Base-by-base conservation (phyloP, 2,329 filamentous ascomycete genomes). In the Passalora sequoiae region DNA sequence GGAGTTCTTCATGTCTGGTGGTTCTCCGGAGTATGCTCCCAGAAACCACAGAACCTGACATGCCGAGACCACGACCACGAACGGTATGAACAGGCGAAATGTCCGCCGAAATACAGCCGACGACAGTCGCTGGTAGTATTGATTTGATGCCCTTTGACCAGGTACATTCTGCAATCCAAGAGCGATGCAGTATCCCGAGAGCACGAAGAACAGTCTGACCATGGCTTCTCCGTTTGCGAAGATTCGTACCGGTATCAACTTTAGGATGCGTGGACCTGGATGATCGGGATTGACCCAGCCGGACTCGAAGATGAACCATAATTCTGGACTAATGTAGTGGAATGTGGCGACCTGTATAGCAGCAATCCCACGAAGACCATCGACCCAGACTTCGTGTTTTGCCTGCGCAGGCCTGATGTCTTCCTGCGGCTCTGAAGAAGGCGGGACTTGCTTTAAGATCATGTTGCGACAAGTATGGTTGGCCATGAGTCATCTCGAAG, bases 171-270 rank as follows among this genome's bases (percentile, higher is more conserved):
- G 10, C 12, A 44, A 19, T 4, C 31, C 25, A n/a, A 44, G 31
- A n/a, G 72, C 73, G 10, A 82, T 66, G 2, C 76, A 78, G 60
- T 79, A 81, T 15, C 78, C 78, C 0, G 76, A 78, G 30, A 80
- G 74, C 54, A 81, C 71, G 57, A 80, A 81, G 66, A 81, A 82
- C 52, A 80, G 63, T 58, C 72, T 75, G 30, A 80, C 77, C 57
- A 76, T 76, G 0, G 75, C 71, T 10, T 30, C 29, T 6, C 49
- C 49, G 40, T 74, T 71, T 55, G 73, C 78, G 48, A 74, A 67
- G 3, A 80, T 62, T 8, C 76, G 67, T 13, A 80, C 42, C 44
- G 78, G 69, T 4, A 76, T 77, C 1, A 79, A 66, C 54, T 75
- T 73, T 49, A 77, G 13, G 12, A 38, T 33, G 7, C 41, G 41